Evolutionary conservation across 2,329 filamentous ascomycete genomes (phyloP), one percentile per base, ranked within the genome.

Genomic region (Emergomyces orientalis): DNA sequence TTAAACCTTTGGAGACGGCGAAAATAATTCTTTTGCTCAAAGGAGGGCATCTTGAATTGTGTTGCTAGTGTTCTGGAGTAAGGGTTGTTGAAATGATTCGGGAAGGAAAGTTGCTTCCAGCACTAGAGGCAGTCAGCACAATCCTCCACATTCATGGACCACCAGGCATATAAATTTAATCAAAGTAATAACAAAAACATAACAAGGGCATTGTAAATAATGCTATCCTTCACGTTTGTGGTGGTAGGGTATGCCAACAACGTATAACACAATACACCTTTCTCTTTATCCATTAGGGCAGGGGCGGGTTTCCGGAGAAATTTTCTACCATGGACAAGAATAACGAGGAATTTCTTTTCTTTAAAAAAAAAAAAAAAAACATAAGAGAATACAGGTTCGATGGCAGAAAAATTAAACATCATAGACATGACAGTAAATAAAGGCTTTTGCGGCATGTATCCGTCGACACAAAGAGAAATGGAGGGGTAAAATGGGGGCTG

Each of bases 1-100:
- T 88, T 83, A 78, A 99, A 96, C 71, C 84, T 86, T 73, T 96
- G 91, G 58, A 96, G 81, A 70, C 87, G 88, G 74, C 87, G 90
- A 78, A 97, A 97, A 71, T 87, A 84, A 66, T 72, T 73, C 63
- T 77, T 77, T 60, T 79, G 73, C 60, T 73, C 71, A 69, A 79
- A 73, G 45, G 82, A 77, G 62, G 83, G 77, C 86, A 89, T 89
- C 49, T 72, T 82, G 71, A 63, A 64, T 27, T 56, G 49, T 6
- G 25, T 32, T 41, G 22, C 43, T 13, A 41, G 25, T 41, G 7
- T 25, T 34, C 45, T 27, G 34, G 30, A 49, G 37, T 32, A 41
- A 62, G 27, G 7, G 4, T 17, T 59, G 25, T 6, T 59, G 56
- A 22, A 39, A 45, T 32, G 11, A 59, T 47, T 39, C 43, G 11